Conservation (phyloP, 1,284 basidiomycete genomes). For the Fomitiporia mediterranea region DNA sequence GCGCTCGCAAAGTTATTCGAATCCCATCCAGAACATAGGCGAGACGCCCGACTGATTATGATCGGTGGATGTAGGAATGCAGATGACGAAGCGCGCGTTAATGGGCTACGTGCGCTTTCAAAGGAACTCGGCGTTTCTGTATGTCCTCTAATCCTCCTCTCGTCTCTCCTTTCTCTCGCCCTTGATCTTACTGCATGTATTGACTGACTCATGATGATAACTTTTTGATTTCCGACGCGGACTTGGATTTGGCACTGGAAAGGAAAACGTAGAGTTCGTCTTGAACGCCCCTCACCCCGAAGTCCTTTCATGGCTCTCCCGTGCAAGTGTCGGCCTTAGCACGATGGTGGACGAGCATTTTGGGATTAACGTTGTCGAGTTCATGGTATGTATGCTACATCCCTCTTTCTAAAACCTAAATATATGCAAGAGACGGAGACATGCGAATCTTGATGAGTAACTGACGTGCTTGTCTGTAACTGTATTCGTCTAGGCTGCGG, state of each 20-base stretch:
- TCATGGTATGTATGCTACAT: conserved; percentile 64
- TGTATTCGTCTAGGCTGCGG: conserved; percentile 70
- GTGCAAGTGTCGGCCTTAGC: conserved; percentile 82
- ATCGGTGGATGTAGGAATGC: conserved; percentile 83
- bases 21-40: conserved; percentile 52
- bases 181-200: no score
- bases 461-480: no score
- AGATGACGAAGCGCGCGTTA: conserved; percentile 70
- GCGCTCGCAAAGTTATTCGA: conserved; percentile 64
- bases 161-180: no score
- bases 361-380: conserved; percentile 97
- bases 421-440: neutral
- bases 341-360: conserved; percentile 99
- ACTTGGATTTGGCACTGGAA: no score
- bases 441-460: neutral
- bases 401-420: neutral
- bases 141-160: conserved; percentile 15
- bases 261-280: conserved; percentile 74
- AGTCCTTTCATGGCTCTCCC: conserved; percentile 66
- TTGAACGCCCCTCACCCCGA: conserved; percentile 79
- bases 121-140: conserved; percentile 65
- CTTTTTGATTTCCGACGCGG: no score
- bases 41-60: conserved; percentile 55
- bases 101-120: conserved; percentile 55
- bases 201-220: no score